Percentiles rank a stretch among this genome's conserved stretches.
phyloP scores from a whole-genome alignment of 306 rosid genomes.

The Malus asiatica region DNA sequence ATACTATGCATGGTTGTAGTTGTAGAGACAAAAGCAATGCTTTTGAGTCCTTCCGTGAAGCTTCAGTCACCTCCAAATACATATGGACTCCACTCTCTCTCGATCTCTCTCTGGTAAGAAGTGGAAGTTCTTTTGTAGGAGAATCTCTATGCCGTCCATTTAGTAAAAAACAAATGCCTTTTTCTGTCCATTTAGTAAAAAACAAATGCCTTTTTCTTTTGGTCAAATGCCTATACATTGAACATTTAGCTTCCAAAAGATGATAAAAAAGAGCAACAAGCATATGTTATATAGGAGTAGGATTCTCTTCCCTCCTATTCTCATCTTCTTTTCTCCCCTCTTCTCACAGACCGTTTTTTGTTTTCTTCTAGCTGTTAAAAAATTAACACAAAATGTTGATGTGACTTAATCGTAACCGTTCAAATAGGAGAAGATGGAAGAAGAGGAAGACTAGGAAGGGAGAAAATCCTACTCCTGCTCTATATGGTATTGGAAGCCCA shows the following conservation, averaged over 20 bases:
- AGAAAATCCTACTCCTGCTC: neutral
- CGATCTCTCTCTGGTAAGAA: neutral
- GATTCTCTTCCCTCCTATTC: too few species aligned
- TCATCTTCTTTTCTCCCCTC: too few species aligned
- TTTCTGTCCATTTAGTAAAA: neutral
- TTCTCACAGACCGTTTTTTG: too few species aligned
- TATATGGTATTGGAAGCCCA: too few species aligned
- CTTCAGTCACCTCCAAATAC: neutral
- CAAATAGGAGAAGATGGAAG: too few species aligned
- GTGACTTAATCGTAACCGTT: too few species aligned
- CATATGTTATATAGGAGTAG: neutral
- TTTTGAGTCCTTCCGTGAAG: neutral
- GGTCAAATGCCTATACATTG: slow-evolving; percentile 11
- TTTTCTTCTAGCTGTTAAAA: too few species aligned
- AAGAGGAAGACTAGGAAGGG: too few species aligned
- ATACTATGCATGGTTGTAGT: too few species aligned
- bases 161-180: slow-evolving; percentile 12
- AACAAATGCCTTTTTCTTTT: slow-evolving; percentile 2
- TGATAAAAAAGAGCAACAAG: neutral
- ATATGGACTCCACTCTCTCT: too few species aligned
- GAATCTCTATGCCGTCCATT: neutral
- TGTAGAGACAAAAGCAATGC: too few species aligned
- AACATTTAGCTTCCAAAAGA: slow-evolving; percentile 3
- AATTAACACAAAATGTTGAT: too few species aligned
- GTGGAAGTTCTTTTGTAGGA: neutral